Evolutionary conservation across 2,329 filamentous ascomycete genomes (phyloP), one percentile per base, ranked within the genome.

Genomic region (Stachybotrys chartarum): DNA sequence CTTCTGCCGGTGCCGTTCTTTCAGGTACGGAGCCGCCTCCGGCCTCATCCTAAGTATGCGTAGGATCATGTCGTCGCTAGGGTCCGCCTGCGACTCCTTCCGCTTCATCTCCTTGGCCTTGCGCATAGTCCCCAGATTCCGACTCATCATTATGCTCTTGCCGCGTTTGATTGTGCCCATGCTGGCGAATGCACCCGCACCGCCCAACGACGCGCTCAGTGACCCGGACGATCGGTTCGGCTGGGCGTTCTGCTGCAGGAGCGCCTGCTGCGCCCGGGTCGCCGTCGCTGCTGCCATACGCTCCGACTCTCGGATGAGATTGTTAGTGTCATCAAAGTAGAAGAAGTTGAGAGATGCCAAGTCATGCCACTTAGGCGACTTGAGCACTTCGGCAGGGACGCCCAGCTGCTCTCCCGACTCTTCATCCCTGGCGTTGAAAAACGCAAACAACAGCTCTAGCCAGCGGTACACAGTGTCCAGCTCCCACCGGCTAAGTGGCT

Each of bases 321-420:
- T 92, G 58, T 95, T 90, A 1, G 91, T 96, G 35, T 88, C 83
- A 66, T 97, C 92, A 67, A 94, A 95, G 77, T 99, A 99, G 79
- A 97, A 99, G 80, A 97, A 99, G 76, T 96, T 96, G 59, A 99
- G 82, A 59, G 91, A 93, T 61, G 94, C 90, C 54, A 99, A 84
- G 71, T 99, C 94, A 76, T 97, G 92, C 78, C 96, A 99, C 80
- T 99, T 99, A 67, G 93, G 90, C 61, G 91, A 96, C 73, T 96
- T 96, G 67, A 99, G 82, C 35, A 97, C 86, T 70, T 97, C 92
- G 49, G 90, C 83, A 0, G 92, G 89, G 3, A 99, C 91, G 60
- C 94, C 94, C 57, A 94, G 83, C 30, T 89, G 89, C 70, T 93
- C 89, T 55, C 92, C 64, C 75, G 87, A 66, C 14, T 88, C 83